Conservation (phyloP, 2,329 filamentous ascomycete species). For the Fusarium virguliforme region DNA sequence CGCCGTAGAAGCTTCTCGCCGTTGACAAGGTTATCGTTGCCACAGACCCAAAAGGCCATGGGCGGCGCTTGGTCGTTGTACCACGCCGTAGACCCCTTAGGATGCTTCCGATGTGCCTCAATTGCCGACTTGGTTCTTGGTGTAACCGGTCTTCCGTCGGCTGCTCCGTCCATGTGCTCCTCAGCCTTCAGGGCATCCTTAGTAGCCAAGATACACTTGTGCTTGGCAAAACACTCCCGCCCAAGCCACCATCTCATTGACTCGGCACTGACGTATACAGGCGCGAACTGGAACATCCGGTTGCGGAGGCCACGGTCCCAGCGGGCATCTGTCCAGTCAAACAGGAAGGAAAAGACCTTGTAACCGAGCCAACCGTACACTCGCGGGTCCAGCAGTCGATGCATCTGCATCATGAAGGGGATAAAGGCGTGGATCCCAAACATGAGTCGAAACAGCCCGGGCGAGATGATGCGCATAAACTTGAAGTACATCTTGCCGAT, state of each 20-base stretch:
- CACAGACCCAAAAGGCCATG: conserved; percentile 90
- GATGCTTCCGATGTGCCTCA: conserved; percentile 57
- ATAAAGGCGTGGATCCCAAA: conserved; percentile 97
- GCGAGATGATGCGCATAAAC: conserved; percentile 87
- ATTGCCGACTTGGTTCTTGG: conserved; percentile 47
- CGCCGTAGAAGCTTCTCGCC: conserved; percentile 81
- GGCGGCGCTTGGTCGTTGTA: conserved; percentile 86
- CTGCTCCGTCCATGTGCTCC: conserved; percentile 71
- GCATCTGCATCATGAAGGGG: conserved; percentile 92
- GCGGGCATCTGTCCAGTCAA: conserved; percentile 86
- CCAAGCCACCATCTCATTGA: conserved; percentile 98
- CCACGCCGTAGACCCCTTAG: conserved; percentile 78
- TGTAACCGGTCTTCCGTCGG: conserved; percentile 37
- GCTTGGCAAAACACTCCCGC: conserved; percentile 81
- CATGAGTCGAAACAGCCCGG: conserved; percentile 81
- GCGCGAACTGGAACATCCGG: conserved; percentile 92
- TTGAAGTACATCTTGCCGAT: conserved; percentile 92
- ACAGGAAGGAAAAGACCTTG: conserved; percentile 89
- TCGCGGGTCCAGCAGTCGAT: conserved; percentile 73
- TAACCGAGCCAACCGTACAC: conserved; percentile 90
- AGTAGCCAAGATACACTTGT: conserved; percentile 90
- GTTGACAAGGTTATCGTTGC: conserved; percentile 87
- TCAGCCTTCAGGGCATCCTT: conserved; percentile 77
- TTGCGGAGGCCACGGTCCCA: conserved; percentile 87
- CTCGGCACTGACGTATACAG: conserved; percentile 91